Base-by-base conservation (phyloP, 176 grass and related monocot genomes). In the Oryza officinalis region DNA sequence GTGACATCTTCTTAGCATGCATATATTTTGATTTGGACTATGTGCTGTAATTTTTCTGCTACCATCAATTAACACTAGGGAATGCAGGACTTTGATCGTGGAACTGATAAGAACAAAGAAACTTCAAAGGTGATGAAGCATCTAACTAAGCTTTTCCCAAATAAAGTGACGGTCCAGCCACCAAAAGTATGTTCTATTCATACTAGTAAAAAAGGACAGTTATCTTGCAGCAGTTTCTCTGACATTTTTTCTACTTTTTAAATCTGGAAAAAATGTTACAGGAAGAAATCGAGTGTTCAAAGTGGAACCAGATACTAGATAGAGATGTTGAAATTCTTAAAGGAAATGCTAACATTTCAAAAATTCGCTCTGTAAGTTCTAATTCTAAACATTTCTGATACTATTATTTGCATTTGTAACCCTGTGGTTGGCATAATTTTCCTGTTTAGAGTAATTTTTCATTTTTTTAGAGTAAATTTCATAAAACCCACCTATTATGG, bases 71-170 rank as follows among this genome's bases (percentile, higher is more conserved):
- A 63, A 78, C 72, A 52, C 67, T 72, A 67, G 65, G 40, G 63
- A 81, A 72, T 88, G 61, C 91, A 98, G 96, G 96, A 98, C 80
- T 83, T 98, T 17, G 74, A 77, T 31, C 76, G 78, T 11, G 49
- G 59, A 74, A 79, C 83, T 83, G 89, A 83, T 67, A 94, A 85
- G 87, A 92, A 77, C 59, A 98, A 98, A 89, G 96, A 94, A 65
- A 79, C 86, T 73, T 85, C 85, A 63, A 99, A 99, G 81, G 77
- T 80, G 30, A 88, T 83, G 81, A 94, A 85, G 71, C 93, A 96
- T 88, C 86, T 99, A n/a, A 86, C 81, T 26, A 99, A 95, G 71
- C 86, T 99, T 89, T 99, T 99, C 75, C 96, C 96, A 13, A 96
- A 99, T 78, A 99, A 96, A 86, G 89, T 99, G 81, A 90, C 54